Percentiles rank a stretch among this genome's conserved stretches.
Evolutionary conservation across 2,329 filamentous ascomycete genomes (phyloP).

Genomic region (Penicillium sp.): DNA sequence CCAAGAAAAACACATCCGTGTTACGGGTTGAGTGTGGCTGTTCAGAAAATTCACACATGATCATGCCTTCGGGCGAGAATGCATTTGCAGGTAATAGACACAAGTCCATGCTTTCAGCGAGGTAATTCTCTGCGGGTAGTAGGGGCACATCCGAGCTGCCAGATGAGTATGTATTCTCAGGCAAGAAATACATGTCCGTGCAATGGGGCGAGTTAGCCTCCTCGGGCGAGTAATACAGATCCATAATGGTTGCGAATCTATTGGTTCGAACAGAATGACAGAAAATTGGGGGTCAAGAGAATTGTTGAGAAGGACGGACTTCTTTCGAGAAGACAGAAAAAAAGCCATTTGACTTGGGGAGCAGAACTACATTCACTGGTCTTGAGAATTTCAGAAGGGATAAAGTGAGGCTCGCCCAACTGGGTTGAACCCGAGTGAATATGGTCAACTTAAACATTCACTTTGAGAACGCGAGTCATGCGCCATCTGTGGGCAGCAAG

Average conservation of each 20-base stretch:
- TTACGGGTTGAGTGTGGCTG: neutral
- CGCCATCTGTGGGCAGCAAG: neutral
- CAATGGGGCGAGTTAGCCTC: neutral
- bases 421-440: neutral
- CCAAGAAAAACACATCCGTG: neutral
- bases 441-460: neutral
- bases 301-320: neutral
- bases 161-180: neutral
- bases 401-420: neutral
- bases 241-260: neutral
- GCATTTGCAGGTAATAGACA: neutral
- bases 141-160: neutral
- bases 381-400: neutral
- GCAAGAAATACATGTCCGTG: neutral
- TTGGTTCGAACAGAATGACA: neutral
- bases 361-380: neutral
- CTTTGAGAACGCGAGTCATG: neutral
- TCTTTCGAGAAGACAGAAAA: neutral
- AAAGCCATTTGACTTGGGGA: neutral
- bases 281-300: neutral
- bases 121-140: neutral
- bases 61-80: neutral
- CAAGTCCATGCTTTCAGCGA: neutral
- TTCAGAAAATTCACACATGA: neutral
- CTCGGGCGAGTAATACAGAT: neutral